Base-by-base conservation (phyloP, 306 rosid species). In the Ceratonia siliqua region DNA sequence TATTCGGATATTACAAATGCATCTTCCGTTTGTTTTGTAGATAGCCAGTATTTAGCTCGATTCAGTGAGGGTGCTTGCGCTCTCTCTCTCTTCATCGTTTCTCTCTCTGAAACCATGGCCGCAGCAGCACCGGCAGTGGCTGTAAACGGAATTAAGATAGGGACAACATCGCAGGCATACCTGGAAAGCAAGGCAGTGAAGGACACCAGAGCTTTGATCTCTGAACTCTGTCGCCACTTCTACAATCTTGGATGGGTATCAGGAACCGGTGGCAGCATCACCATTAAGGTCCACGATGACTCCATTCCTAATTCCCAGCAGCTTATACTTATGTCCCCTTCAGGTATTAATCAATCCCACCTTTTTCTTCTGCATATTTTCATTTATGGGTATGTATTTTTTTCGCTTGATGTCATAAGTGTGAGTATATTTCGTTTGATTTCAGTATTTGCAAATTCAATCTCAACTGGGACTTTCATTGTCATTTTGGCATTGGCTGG, bases 241-340 rank as follows among this genome's bases (percentile, higher is more conserved):
- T 94, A 91, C 83, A 79, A 38, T 59, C 93, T 90, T 14, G 97
- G 97, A 76, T 94, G 98, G 98, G 97, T 94, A 0, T 87, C 96
- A 0, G 98, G 98, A 14, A 91, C 99, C 0, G 99, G 99, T 65
- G 99, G 99, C 8, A 92, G 97, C 83, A 88, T 94, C 90, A 82
- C 91, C 55, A 80, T 94, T 76, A 94, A 85, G 75, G 99, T 83
- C 74, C 93, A 88, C 17, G 97, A 91, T 67, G 92, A 90, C 25
- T 86, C 91, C 72, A 78, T 90, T 67, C 95, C 95, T 56, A 94
- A 83, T 71, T 62, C 90, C 69, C 77, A 84, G 2, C 98, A 94
- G 79, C 94, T 94, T 46, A 70, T 88, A 5, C 55, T 91, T 79
- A 88, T 90, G 95, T 75, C 98, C 59, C 96, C 98, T 20, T 90